Evolutionary conservation across 2,329 filamentous ascomycete genomes (phyloP).

Genomic region (Colletotrichum trifolii): DNA sequence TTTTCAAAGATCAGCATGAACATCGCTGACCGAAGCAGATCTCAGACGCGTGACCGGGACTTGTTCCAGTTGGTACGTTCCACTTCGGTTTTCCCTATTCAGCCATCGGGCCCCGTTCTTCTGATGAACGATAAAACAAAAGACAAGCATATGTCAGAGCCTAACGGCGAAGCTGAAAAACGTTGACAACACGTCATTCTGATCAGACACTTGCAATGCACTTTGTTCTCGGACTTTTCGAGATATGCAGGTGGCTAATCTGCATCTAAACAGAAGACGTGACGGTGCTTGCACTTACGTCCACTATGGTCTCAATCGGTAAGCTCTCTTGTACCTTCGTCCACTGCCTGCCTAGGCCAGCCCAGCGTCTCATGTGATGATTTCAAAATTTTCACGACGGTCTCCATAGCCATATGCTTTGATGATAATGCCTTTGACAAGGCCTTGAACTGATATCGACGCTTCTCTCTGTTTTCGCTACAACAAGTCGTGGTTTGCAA

Average conservation of each 20-base stretch:
- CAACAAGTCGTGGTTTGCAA: conserved; percentile 13
- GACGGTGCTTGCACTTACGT: no score
- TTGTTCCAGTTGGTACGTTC: conserved; percentile 23
- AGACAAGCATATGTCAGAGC: conserved; percentile 42
- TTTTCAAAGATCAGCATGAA: conserved; percentile 19
- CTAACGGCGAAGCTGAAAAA: conserved; percentile 39
- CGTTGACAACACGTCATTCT: conserved; percentile 37
- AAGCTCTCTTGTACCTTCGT: no score
- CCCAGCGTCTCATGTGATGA: conserved; percentile 36
- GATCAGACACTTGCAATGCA: conserved; percentile 33
- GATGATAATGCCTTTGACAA: conserved; percentile 40
- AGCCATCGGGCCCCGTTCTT: conserved; percentile 31
- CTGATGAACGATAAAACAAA: conserved; percentile 39
- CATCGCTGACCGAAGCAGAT: conserved; percentile 35
- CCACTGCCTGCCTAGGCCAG: background rate
- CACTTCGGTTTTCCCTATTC: background rate
- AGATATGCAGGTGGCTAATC: conserved; percentile 16
- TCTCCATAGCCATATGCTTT: conserved; percentile 40
- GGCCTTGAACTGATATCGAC: conserved; percentile 38
- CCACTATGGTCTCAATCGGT: conserved; percentile 2
- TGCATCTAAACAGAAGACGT: background rate
- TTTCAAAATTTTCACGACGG: conserved; percentile 39
- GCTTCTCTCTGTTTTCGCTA: conserved; percentile 21
- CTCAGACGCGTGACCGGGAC: background rate
- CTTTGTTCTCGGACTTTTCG: conserved; percentile 6